Base-by-base conservation (phyloP, 164 flowering plant species). In the Akebia trifoliata region DNA sequence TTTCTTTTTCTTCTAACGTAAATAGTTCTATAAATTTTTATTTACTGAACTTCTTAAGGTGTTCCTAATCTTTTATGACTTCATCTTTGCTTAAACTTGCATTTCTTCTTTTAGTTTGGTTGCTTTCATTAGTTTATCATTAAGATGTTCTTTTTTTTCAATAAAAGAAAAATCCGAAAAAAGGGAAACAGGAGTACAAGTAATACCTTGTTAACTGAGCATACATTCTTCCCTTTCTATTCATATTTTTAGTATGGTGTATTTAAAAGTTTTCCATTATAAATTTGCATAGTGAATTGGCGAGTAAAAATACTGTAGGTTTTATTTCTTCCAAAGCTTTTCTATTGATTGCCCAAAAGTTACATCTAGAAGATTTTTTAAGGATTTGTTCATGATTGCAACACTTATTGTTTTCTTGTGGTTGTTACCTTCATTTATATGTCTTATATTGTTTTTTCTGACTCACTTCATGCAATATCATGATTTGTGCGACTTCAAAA, bases 11-110 rank as follows among this genome's bases (percentile, higher is more conserved):
- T 42, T 3, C 45, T 7, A 22, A 42, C n/a, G 45, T 20, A 18
- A 42, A n/a, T n/a, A 26, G 20, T 26, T 26, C 28, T 18, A 12
- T 3, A 10, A 6, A n/a, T 14, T 26, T 39, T 39, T 1, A 22
- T 45, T 45, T 45, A 26, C 1, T 45, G 15, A 47, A 26, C 30
- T 14, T 14, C 30, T 45, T 50, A 7, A 8, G 1, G 17, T 15
- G 11, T 51, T 51, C 31, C 24, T 51, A 38, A 51, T 15, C 53
- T 30, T 51, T 52, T 52, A 18, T 52, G 24, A 52, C 17, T 15
- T 2, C 29, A 2, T 24, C 8, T 21, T 45, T 43, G 25, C 28
- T 45, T 45, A 45, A 10, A 45, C 21, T 45, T 45, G 49, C 7
- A 6, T 17, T 24, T 26, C 51, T 14, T 47, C 14, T 6, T 15